These are phyloP conservation scores for Daldinia grandis DNA, from an alignment of 495 filamentous ascomycete species.

Conservation along the genomic window DNA sequence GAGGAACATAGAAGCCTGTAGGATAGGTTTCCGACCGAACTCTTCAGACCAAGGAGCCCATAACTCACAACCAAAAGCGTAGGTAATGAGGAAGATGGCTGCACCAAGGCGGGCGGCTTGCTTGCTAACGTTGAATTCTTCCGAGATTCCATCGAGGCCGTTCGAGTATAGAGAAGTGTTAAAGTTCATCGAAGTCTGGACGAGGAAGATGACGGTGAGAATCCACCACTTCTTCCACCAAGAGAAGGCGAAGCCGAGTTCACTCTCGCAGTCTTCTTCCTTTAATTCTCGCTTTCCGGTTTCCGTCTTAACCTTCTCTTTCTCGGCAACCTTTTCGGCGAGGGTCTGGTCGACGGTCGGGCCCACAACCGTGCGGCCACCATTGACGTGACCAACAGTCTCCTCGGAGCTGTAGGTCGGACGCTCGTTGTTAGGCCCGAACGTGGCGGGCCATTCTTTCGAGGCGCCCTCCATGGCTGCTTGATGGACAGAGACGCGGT, in stretches of 20 bases:
- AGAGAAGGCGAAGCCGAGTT: conserved; percentile 71
- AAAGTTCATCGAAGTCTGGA: conserved; percentile 88
- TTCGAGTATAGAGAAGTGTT: conserved; percentile 79
- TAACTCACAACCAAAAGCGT: conserved; percentile 82
- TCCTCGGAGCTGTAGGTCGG: conserved; percentile 41
- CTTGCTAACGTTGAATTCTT: conserved; percentile 68
- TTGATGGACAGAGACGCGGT: neutral
- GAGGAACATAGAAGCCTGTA: conserved; percentile 73
- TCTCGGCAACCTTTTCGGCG: conserved; percentile 30
- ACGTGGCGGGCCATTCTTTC: conserved; percentile 34
- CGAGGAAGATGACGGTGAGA: conserved; percentile 74
- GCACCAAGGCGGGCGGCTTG: conserved; percentile 73
- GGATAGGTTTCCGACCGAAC: conserved; percentile 75
- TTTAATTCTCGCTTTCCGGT: conserved; percentile 63
- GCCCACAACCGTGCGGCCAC: conserved; percentile 11
- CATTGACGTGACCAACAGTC: conserved; percentile 35
- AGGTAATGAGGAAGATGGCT: conserved; percentile 74
- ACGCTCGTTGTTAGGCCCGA: conserved; percentile 30
- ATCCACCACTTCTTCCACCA: conserved; percentile 79
- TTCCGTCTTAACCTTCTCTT: conserved; percentile 34
- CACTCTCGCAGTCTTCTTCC: conserved; percentile 69
- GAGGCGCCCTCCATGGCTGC: conserved; percentile 27
- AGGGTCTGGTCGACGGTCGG: conserved; percentile 25
- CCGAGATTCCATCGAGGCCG: conserved; percentile 65
- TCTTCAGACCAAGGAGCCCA: conserved; percentile 88